Evolutionary conservation across 1,284 basidiomycete genomes (phyloP), one percentile per base, ranked within the genome.

Genomic region (Cystobasidiaceae sp.): DNA sequence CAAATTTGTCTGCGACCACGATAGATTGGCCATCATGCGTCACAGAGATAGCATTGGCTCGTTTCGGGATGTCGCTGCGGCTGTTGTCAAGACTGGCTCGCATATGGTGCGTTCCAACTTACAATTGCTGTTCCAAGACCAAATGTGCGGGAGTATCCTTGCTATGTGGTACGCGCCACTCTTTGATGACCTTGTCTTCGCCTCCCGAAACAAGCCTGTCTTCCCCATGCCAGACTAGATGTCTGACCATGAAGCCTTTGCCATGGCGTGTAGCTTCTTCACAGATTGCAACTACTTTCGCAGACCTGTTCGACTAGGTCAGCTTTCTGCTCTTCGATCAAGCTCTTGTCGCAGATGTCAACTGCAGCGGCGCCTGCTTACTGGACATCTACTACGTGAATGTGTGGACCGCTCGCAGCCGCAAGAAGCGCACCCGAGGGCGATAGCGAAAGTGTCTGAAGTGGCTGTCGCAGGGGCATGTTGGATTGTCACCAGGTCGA

Each of bases 1-100:
- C 89, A 70, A 91, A 91, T 74, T 91, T 91, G 77, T 92, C 90
- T n/a, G 85, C 82, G 15, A 85, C 84, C 15, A 88, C 78, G 69
- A 88, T 85, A 15, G 79, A 84, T 67, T 85, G 79, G 0, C 80
- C 80, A 56, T 85, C 80, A 15, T 74, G 77, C 0, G 83, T 85
- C 71, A 91, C 84, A 0, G 74, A 72, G 39, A 91, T 74, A 1
- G 79, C 80, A 0, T 88, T 89, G 0, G 88, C 83, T 68, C 85
- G 84, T 76, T 92, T 91, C 0, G 86, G 84, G 2, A 90, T 80
- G 71, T 87, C 85, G 55, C 89, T 89, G 61, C 28, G 5, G n/a
- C 3, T 5, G 4, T 15, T 2, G 32, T 48, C 43, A 59, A n/a
- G n/a, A n/a, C n/a, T n/a, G n/a, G n/a, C n/a, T n/a, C n/a, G n/a